Percentiles rank a stretch among this genome's conserved stretches.
Conservation (phyloP, 129 eudicot genomes). For the Tagetes patula region DNA sequence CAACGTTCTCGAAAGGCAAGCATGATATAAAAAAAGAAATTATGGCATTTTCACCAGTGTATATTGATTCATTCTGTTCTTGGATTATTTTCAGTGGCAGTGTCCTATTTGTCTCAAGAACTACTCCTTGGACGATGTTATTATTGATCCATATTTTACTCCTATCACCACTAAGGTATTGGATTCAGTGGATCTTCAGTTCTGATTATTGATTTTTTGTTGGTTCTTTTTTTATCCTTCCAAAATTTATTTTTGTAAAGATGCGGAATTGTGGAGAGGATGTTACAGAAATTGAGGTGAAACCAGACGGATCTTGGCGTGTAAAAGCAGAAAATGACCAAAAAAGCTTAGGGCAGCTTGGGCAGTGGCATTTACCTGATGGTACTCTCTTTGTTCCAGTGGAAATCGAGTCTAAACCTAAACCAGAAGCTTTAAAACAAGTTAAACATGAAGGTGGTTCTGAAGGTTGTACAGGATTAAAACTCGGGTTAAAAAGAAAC, state of each 20-base stretch:
- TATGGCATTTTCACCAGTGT: not conserved
- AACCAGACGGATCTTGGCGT: conserved; percentile 97
- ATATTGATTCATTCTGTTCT: conserved; percentile 10
- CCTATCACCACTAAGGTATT: conserved; percentile 73
- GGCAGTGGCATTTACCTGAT: conserved; percentile 84
- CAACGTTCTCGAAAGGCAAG: conserved; percentile 96
- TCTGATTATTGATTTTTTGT: not conserved
- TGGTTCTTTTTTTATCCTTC: not conserved
- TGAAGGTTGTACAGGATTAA: conserved; percentile 59
- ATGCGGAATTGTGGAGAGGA: conserved; percentile 78
- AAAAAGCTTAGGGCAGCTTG: conserved; percentile 62
- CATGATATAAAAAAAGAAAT: not conserved
- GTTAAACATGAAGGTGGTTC: conserved; percentile 65
- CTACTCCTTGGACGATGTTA: conserved; percentile 79
- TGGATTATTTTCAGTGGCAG: conserved; percentile 78
- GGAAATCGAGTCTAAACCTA: conserved; percentile 49
- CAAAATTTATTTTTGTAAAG: conserved; percentile 26
- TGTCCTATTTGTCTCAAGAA: conserved; percentile 96
- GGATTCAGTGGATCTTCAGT: not conserved
- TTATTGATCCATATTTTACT: conserved; percentile 89
- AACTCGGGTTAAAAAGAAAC: conserved; percentile 74
- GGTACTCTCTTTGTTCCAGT: conserved; percentile 54
- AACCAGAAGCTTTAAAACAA: conserved; percentile 50
- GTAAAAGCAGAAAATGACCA: conserved; percentile 67
- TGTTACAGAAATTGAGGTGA: conserved; percentile 80